Conservation (phyloP, 2,329 filamentous ascomycete genomes). For the Triangularia setosa region DNA sequence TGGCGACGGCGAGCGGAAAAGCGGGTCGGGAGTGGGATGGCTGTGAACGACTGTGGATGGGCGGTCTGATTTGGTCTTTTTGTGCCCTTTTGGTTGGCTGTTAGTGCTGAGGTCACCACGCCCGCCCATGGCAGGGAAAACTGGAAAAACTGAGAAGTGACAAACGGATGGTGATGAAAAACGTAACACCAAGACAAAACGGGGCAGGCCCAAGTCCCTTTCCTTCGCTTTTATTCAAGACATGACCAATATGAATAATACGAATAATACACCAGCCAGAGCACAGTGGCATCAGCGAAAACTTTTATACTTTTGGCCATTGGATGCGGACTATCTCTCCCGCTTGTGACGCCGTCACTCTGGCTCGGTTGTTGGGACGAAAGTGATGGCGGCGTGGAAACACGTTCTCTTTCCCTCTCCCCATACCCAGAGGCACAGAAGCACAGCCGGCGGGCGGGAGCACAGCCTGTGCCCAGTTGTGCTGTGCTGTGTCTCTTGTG, state of each 20-base stretch:
- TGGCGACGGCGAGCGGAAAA: slow-evolving; percentile 4
- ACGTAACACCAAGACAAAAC: background rate
- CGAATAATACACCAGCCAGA: background rate
- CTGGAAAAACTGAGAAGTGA: background rate
- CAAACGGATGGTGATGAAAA: background rate
- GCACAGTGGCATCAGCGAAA: background rate
- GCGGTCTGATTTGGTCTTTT: background rate
- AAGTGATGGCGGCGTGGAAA: background rate
- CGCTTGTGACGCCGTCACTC: background rate
- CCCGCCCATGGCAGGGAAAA: background rate
- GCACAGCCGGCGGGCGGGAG: background rate
- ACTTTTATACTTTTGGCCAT: background rate
- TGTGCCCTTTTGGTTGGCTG: slow-evolving; percentile 7
- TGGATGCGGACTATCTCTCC: background rate
- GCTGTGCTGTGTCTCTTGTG: background rate
- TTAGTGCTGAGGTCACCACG: slow-evolving; percentile 19
- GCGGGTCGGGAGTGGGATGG: background rate
- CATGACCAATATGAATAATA: background rate
- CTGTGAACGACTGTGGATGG: background rate
- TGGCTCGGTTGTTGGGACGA: background rate
- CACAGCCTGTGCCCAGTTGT: background rate
- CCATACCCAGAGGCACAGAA: background rate
- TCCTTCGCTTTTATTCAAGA: background rate
- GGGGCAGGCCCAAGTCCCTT: background rate
- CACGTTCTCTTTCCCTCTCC: background rate